Evolutionary conservation across 1,139 yeast genomes (phyloP), one percentile per base, ranked within the genome.

Genomic region (Candida sanyaensis): DNA sequence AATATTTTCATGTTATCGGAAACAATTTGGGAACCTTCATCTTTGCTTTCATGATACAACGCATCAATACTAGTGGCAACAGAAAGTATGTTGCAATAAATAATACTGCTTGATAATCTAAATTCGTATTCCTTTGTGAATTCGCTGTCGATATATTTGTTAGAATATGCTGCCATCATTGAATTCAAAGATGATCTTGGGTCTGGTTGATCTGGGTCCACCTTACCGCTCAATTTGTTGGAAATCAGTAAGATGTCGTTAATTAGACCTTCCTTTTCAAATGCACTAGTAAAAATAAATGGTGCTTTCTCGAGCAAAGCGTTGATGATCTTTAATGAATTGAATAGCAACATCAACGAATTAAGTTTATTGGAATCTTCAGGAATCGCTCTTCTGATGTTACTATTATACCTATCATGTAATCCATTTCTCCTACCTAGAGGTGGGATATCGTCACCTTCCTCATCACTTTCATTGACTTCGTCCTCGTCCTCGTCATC

Each of bases 221-320:
- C 54, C 24, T 46, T 44, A 8, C 46, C 47, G 41, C 43, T 53
- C 24, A 62, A 51, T 29, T 49, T 48, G 9, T 59, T 50, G 21
- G 65, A 49, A n/a, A 64, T 60, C 1, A 51, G 50, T 9, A 59
- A 56, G 4, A 80, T 68, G 58, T 88, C 92, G 13, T 77, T 71
- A 9, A 87, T 68, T 24, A 87, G 66, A 0, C 97, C 97, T 57
- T 90, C 95, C 50, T 88, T 77, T 55, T 80, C 87, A 52, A 90
- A 82, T 5, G 74, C 73, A 0, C 66, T 59, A 10, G 82, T 61
- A 46, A 78, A 82, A 0, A 64, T 53, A 2, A 64, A 65, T 1
- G 85, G 79, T 10, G 78, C 68, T 49, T 75, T 75, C 5, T 64
- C 63, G 23, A 87, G 65, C 5, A 81, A 41, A 3, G 40, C 50